Base-by-base conservation (phyloP, 768 basidiomycete species). In the Thelephora aurantiotincta region DNA sequence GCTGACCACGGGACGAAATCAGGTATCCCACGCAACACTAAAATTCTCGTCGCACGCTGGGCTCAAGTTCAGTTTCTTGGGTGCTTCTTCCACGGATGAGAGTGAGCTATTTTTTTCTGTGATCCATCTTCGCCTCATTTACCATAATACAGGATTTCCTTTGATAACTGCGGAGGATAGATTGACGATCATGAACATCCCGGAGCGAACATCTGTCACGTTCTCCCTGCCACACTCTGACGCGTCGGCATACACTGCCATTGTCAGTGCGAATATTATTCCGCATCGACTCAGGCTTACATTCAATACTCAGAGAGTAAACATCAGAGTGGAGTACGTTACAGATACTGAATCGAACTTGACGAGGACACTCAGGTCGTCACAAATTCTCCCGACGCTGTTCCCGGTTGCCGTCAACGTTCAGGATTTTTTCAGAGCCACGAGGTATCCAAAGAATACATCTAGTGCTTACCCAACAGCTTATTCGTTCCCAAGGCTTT, bases 361-460 rank as follows among this genome's bases (percentile, higher is more conserved):
- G 4, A 61, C 62, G 13, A 73, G 90, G 34, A 72, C 62, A 5
- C 60, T 88, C 22, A 68, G 66, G 35, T 67, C 75, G 26, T 70
- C 74, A 11, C 72, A 75, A 49, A 62, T 70, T 2, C 68, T 93
- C 3, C 69, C 73, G 12, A 78, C 82, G 6, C 72, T 82, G 0
- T 68, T 97, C 3, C 93, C 94, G 0, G 69, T 99, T 38, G 77
- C 84, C 2, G 86, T 97, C 49, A 96, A 93, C 49, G 94, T 98
- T 0, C 87, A 97, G 63, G 96, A 99, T 60, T 93, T 90, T 63
- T 97, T 98, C 69, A 78, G 94, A 18, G 82, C 83, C 22, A 69
- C 77, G 48, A 80, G 78, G 94, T 91, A 34, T 38, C 71, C 41
- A 5, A 11, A 30, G 47, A 35, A 7, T 33, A 19, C 33, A n/a